Evolutionary conservation across 2,329 filamentous ascomycete species (phyloP).

Genomic region (Sarocladiaceae sp.): DNA sequence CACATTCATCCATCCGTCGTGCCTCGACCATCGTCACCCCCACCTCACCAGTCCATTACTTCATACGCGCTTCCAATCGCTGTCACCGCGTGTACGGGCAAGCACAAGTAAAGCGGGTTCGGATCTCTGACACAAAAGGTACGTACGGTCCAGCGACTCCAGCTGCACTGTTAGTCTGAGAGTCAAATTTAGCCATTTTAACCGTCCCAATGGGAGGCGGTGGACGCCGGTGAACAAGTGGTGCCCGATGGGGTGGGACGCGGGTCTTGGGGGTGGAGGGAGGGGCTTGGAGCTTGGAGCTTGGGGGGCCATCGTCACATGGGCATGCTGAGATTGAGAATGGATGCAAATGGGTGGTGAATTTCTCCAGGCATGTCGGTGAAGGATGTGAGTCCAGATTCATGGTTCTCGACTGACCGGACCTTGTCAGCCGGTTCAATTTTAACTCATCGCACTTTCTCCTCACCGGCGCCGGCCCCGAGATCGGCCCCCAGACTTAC

Average conservation of each 20-base stretch:
- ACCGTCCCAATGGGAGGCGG: constrained; percentile 7
- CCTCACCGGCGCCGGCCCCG: too few relatives aligned
- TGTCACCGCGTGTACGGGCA: constrained; percentile 6
- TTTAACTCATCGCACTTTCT: too few relatives aligned
- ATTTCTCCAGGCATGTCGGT: too few relatives aligned
- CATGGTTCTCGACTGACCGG: too few relatives aligned
- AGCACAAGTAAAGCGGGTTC: background rate
- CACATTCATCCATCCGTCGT: background rate
- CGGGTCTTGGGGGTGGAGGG: background rate
- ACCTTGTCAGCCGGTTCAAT: too few relatives aligned
- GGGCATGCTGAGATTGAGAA: background rate
- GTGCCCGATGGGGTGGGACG: background rate
- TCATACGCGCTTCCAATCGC: background rate
- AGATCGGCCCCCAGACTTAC: too few relatives aligned
- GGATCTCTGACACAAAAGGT: background rate
- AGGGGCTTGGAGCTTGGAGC: background rate
- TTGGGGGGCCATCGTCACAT: too few relatives aligned
- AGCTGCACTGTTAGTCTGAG: background rate
- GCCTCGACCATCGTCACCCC: background rate
- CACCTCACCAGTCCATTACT: background rate
- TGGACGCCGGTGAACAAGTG: background rate
- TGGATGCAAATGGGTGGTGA: too few relatives aligned
- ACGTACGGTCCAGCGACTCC: background rate
- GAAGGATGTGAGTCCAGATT: too few relatives aligned
- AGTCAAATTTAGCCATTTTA: constrained; percentile 8